A percentile compares a stretch with the other conserved stretches of the same genome.
phyloP scores from a whole-genome alignment of 2,329 filamentous ascomycete genomes.

The Westerdykella sp. region DNA sequence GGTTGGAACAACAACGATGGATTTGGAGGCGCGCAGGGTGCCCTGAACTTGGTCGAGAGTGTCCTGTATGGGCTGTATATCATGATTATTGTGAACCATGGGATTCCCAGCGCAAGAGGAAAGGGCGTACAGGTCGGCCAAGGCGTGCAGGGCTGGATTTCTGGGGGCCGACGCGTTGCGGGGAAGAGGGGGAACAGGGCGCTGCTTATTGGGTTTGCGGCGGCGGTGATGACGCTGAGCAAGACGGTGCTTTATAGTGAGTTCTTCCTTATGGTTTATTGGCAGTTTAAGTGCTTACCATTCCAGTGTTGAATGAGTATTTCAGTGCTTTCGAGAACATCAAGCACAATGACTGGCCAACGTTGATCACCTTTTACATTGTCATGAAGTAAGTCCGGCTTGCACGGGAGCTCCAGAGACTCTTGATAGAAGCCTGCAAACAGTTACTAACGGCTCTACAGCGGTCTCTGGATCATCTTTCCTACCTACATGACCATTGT shows the following conservation, averaged over 20 bases:
- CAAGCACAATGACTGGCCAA: conserved; percentile 53
- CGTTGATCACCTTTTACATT: conserved; percentile 55
- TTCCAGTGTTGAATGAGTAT: conserved; percentile 53
- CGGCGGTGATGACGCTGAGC: conserved; percentile 57
- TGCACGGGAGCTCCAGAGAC: not conserved
- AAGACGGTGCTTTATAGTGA: conserved; percentile 64
- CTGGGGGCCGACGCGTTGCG: conserved; percentile 46
- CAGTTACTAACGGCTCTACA: conserved; percentile 28
- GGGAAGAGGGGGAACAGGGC: conserved; percentile 51
- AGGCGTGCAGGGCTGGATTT: conserved; percentile 40
- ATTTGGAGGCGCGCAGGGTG: conserved; percentile 70
- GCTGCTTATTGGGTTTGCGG: conserved; percentile 53
- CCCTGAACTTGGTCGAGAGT: conserved; percentile 64
- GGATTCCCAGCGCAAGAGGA: conserved; percentile 28
- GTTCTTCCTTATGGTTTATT: conserved; percentile 18
- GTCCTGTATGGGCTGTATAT: conserved; percentile 59
- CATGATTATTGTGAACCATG: conserved; percentile 45
- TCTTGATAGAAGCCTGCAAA: not conserved
- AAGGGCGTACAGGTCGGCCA: conserved; percentile 36
- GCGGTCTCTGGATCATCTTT: conserved; percentile 59
- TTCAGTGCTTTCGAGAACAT: conserved; percentile 56
- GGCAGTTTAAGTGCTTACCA: not conserved
- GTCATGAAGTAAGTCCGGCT: conserved; percentile 56
- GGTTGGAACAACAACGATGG: conserved; percentile 61
- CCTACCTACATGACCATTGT: conserved; percentile 57